Evolutionary conservation across 768 basidiomycete genomes (phyloP).

Genomic region (Lactarius sp.): DNA sequence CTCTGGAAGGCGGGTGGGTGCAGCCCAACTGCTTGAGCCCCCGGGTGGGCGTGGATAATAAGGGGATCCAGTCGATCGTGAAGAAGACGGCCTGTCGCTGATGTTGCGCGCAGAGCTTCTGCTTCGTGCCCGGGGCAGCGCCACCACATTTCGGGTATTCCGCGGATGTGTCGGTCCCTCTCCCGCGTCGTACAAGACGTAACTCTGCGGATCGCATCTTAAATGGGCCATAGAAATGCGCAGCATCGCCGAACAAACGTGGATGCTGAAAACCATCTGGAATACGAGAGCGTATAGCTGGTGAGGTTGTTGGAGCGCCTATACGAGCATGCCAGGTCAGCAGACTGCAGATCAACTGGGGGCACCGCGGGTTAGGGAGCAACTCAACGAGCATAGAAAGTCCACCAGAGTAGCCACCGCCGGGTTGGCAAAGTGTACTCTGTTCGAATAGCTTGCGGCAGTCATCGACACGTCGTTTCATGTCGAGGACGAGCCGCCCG

Average conservation of each 20-base stretch:
- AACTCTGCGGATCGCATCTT: slow-evolving; percentile 15
- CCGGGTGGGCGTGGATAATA: slow-evolving; percentile 21
- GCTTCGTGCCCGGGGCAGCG: background rate
- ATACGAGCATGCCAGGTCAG: slow-evolving; percentile 17
- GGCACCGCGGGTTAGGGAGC: slow-evolving; percentile 1
- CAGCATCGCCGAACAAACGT: slow-evolving; percentile 14
- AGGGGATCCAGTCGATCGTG: slow-evolving; percentile 19
- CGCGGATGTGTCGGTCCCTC: slow-evolving; percentile 8
- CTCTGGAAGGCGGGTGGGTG: slow-evolving; percentile 20
- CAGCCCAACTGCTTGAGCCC: slow-evolving; percentile 20
- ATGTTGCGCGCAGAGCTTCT: slow-evolving; percentile 7
- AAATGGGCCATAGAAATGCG: slow-evolving; percentile 15
- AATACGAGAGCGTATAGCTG: slow-evolving; percentile 15
- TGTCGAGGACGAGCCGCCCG: slow-evolving; percentile 9
- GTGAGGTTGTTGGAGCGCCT: slow-evolving; percentile 18
- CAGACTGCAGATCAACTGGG: background rate
- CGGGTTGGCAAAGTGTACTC: background rate
- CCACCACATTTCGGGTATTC: slow-evolving; percentile 6
- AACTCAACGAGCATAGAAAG: slow-evolving; percentile 23
- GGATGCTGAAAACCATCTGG: slow-evolving; percentile 9
- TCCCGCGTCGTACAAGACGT: slow-evolving; percentile 1
- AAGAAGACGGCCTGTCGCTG: slow-evolving; percentile 24
- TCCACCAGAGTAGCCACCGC: background rate
- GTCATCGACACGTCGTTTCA: slow-evolving; percentile 5
- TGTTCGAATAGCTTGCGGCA: background rate